Percentiles rank a stretch among this genome's conserved stretches.
phyloP scores from a whole-genome alignment of 176 grass and related monocot genomes.

The Aegilops umbellulata region DNA sequence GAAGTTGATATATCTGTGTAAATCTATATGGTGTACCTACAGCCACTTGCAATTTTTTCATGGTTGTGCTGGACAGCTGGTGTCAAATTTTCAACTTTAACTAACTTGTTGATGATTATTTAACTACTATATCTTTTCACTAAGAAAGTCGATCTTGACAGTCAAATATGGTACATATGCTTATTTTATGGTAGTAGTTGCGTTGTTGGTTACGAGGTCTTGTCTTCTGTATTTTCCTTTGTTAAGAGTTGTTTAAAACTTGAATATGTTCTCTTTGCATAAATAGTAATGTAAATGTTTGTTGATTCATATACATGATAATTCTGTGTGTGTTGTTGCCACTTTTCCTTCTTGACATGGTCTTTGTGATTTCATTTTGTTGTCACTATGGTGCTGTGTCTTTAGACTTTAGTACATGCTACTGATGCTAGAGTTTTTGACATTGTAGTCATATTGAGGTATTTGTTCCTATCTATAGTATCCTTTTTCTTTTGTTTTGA shows the following conservation, averaged over 20 bases:
- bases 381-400: neutral
- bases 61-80: constrained; percentile 10
- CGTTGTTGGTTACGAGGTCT: neutral
- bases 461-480: neutral
- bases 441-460: neutral
- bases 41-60: no score
- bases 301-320: neutral
- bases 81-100: constrained; percentile 33
- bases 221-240: neutral
- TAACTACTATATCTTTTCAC: neutral
- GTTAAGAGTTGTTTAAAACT: neutral
- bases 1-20: constrained; percentile 29
- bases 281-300: neutral
- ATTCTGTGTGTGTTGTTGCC: neutral
- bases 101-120: neutral
- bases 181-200: neutral
- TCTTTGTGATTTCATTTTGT: neutral
- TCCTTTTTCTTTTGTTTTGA: neutral
- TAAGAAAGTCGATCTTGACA: neutral
- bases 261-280: neutral
- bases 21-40: neutral
- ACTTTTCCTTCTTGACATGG: neutral
- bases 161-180: neutral
- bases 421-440: neutral
- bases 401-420: neutral